Evolutionary conservation across 148 eudicot species (phyloP).

Genomic region (Suaeda aralocaspica): DNA sequence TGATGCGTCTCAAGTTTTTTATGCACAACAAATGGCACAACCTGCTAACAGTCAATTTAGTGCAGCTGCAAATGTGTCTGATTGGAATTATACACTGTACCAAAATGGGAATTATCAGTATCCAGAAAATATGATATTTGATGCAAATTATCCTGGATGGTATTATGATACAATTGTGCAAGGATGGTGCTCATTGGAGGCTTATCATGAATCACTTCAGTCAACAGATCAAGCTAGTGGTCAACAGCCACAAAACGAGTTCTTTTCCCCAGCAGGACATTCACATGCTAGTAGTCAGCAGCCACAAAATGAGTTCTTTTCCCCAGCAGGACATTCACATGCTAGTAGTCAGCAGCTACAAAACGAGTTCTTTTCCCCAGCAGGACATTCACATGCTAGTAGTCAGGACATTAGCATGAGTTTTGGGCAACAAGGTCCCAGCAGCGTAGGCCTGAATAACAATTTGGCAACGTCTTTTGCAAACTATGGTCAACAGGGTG

Average conservation of each 20-base stretch:
- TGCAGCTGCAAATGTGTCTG: slow-evolving; percentile 39
- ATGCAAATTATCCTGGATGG: slow-evolving; percentile 94
- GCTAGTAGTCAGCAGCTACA: slow-evolving; percentile 37
- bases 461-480: slow-evolving; percentile 33
- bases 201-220: slow-evolving; percentile 44
- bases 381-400: slow-evolving; percentile 33
- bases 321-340: slow-evolving; percentile 36
- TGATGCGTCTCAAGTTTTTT: slow-evolving; percentile 40
- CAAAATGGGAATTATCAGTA: slow-evolving; percentile 41
- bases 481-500: slow-evolving; percentile 40
- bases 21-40: slow-evolving; percentile 60
- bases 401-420: slow-evolving; percentile 23
- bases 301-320: slow-evolving; percentile 40
- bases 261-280: slow-evolving; percentile 29
- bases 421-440: slow-evolving; percentile 26
- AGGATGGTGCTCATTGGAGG: slow-evolving; percentile 63
- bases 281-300: slow-evolving; percentile 34
- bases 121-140: slow-evolving; percentile 76
- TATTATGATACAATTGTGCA: slow-evolving; percentile 70
- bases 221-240: slow-evolving; percentile 37
- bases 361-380: slow-evolving; percentile 37
- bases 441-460: slow-evolving; percentile 27
- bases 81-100: slow-evolving; percentile 49
- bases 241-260: slow-evolving; percentile 44
- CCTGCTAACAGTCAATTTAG: slow-evolving; percentile 40